These are phyloP conservation scores for Syzygium syzygioides DNA, from an alignment of 441 rosid genomes.

Conservation along the genomic window DNA sequence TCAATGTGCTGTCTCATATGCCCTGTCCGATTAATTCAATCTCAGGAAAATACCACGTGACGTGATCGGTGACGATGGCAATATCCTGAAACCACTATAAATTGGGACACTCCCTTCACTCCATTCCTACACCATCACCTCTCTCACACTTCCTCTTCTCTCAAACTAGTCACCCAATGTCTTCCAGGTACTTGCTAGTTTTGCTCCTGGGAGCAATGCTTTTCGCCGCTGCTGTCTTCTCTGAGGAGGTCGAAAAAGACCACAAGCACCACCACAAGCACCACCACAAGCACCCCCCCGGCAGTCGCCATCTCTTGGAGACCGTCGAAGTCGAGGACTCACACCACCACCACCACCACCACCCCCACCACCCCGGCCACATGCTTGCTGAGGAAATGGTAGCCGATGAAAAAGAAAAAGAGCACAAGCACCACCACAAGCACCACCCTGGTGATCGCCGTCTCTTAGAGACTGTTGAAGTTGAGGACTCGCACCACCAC, in stretches of 20 bases:
- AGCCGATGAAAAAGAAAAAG: neutral
- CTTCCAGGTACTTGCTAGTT: neutral
- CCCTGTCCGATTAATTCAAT: neutral
- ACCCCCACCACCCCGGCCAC: neutral
- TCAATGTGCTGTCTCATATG: neutral
- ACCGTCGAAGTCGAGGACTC: neutral
- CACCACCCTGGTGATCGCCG: no score
- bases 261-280: neutral
- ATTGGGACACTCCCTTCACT: neutral
- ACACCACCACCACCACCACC: neutral
- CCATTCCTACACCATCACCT: neutral
- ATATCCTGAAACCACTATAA: neutral
- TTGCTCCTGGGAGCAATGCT: constrained; percentile 4
- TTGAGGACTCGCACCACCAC: neutral
- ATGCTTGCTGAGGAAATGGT: neutral
- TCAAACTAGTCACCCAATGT: neutral
- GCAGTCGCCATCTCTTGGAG: neutral
- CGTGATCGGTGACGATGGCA: neutral
- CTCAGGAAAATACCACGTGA: neutral
- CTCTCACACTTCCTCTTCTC: neutral
- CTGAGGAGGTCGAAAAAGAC: neutral
- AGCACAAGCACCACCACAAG: neutral
- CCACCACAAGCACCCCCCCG: neutral
- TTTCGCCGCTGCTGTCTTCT: neutral
- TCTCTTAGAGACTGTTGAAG: no score